A percentile compares a stretch with the other conserved stretches of the same genome.
Conservation (phyloP, 805 yeast genomes). For the Pichia phayaonensis region DNA sequence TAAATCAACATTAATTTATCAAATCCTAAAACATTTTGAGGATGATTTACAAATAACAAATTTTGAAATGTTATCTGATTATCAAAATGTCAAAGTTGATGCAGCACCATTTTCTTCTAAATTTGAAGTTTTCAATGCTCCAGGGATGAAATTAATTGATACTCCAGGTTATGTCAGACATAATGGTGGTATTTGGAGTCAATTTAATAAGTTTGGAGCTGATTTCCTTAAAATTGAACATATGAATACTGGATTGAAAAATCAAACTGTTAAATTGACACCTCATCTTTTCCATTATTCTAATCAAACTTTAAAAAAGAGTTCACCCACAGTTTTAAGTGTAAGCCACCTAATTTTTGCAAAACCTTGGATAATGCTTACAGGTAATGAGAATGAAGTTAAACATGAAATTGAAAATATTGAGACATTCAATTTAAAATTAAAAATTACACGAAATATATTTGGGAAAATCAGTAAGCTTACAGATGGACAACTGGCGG, state of each 20-base stretch:
- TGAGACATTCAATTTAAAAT: not conserved
- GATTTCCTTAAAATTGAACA: not conserved
- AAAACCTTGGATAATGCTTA: not conserved
- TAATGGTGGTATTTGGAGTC: constrained; percentile 16
- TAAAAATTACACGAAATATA: not conserved
- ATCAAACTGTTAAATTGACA: not conserved
- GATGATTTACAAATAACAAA: not conserved
- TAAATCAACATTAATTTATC: constrained; percentile 18
- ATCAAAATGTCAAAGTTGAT: constrained; percentile 1
- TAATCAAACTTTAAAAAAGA: not conserved
- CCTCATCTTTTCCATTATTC: not conserved
- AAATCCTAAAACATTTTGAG: constrained; percentile 3
- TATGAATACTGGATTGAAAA: not conserved
- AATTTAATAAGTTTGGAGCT: constrained; percentile 10
- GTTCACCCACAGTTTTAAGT: not conserved
- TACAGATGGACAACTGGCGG: not conserved
- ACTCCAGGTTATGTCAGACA: constrained; percentile 24
- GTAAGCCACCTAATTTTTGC: not conserved
- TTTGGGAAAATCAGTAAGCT: not conserved
- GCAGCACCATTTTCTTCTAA: constrained; percentile 6
- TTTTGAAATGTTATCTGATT: not conserved
- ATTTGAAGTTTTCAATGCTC: constrained; percentile 11
- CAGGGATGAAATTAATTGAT: constrained; percentile 18
- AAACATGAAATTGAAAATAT: not conserved
- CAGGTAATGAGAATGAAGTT: not conserved